Evolutionary conservation across 257 asterid species (phyloP).

Genomic region (Nicotiana knightiana): DNA sequence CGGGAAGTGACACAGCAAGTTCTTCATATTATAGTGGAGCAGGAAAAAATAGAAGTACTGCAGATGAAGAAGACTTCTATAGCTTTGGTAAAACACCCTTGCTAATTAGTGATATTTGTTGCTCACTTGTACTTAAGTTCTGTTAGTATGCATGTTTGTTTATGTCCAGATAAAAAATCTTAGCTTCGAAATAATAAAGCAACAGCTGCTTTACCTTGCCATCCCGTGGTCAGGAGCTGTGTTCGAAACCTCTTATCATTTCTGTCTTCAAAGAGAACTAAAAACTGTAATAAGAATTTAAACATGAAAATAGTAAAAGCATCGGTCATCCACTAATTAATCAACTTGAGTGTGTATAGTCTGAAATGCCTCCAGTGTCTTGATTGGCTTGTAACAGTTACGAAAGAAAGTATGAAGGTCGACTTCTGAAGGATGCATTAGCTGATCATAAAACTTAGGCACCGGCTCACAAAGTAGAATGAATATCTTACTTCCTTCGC

Average conservation of each 20-base stretch:
- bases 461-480: neutral
- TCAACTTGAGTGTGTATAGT: neutral
- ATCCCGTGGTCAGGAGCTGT: neutral
- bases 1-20: slow-evolving; percentile 45
- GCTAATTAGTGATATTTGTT: neutral
- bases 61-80: slow-evolving; percentile 76
- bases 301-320: neutral
- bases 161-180: neutral
- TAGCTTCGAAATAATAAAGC: neutral
- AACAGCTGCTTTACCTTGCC: neutral
- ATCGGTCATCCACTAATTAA: neutral
- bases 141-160: neutral
- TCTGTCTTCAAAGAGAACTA: neutral
- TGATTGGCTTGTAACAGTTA: neutral
- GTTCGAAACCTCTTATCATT: neutral
- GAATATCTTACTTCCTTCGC: neutral
- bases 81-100: slow-evolving; percentile 63
- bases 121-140: neutral
- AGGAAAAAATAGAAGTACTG: slow-evolving; percentile 32
- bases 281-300: neutral
- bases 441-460: neutral
- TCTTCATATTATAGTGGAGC: slow-evolving; percentile 46
- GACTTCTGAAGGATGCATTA: neutral
- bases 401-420: neutral
- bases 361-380: neutral